Base-by-base conservation (phyloP, 768 basidiomycete genomes). In the Macrolepiota dolichaula region DNA sequence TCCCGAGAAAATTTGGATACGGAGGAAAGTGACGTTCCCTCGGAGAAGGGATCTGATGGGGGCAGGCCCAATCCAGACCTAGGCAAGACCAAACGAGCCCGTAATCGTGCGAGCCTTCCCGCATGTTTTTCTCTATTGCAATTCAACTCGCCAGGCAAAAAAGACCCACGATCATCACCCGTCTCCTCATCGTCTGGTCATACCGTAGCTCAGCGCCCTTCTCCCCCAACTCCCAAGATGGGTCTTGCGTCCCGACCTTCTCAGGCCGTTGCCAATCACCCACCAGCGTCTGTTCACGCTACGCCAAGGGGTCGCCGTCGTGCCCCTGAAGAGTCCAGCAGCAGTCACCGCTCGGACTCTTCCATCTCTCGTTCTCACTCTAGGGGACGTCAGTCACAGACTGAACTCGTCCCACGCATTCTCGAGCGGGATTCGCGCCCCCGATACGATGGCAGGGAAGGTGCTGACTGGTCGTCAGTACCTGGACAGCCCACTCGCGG, bases 91-190 rank as follows among this genome's bases (percentile, higher is more conserved):
- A 84, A 77, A 73, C 79, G 77, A 61, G 77, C 73, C 66, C 85
- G 84, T 67, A 88, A 85, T 71, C 87, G 89, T 70, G 85, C 85
- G 49, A 88, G 85, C 70, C 81, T 92, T 29, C 89, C 89, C 22
- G 83, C 87, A 19, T 89, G 85, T 72, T 92, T 92, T 71, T 89
- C 88, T 51, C 78, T 90, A 61, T 79, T 92, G 40, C 83, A 85
- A 69, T 75, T 85, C 65, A 75, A 73, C 64, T 79, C 78, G 52
- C 66, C 77, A 17, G 62, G 69, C 36, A 69, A 63, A 11, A 61
- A 68, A 25, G 67, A 73, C 52, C 64, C 71, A 52, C 71, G 72
- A 66, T 61, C 75, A 49, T 77, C 83, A 55, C 75, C 80, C 65
- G 58, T 80, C 57, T 77, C 82, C 10, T 76, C 78, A 52, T 80